Evolutionary conservation across 768 basidiomycete genomes (phyloP), one percentile per base, ranked within the genome.

Genomic region (Tricholoma sp.): DNA sequence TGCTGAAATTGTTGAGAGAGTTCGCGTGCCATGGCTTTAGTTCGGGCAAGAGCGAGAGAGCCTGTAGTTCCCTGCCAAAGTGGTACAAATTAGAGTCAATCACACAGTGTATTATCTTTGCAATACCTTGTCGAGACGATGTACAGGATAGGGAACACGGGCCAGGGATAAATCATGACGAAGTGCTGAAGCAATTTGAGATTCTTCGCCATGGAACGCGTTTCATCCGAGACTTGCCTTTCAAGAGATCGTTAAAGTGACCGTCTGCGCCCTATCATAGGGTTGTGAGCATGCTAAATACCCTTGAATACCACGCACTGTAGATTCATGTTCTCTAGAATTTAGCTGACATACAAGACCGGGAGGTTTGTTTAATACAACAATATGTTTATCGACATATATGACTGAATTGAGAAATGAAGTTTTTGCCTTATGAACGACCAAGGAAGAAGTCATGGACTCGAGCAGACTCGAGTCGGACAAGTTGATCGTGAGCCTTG

Each of bases 101-200:
- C 37, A n/a, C n/a, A 42, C 5, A 41, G 37, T 41, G 13, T 7
- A 44, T n/a, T n/a, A 20, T n/a, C 18, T 33, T 50, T 31, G 13
- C 59, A 66, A 13, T 24, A 83, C 87, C 74, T 84, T 85, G 71
- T 88, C 86, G 4, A 89, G 75, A 12, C 87, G 79, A 64, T 89
- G 87, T 18, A 88, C 78, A 6, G 80, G 71, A 53, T 72, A 72
- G 6, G 80, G 84, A n/a, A 67, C 57, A 24, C 54, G 60, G 13
- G 64, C 61, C 49, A 80, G 62, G 12, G 63, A 59, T 50, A 80
- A 54, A 20, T 61, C 6, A 7, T 50, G 20, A 6, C 51, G 34
- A 44, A 64, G 58, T 3, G 8, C 63, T 64, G 39, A 13, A 6
- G 32, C 24, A 13, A 34, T n/a, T 54, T 56, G 13, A 54, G 28